These are phyloP conservation scores for Phaeoacremonium minimum DNA, from an alignment of 2,329 filamentous ascomycete species.

Conservation along the genomic window DNA sequence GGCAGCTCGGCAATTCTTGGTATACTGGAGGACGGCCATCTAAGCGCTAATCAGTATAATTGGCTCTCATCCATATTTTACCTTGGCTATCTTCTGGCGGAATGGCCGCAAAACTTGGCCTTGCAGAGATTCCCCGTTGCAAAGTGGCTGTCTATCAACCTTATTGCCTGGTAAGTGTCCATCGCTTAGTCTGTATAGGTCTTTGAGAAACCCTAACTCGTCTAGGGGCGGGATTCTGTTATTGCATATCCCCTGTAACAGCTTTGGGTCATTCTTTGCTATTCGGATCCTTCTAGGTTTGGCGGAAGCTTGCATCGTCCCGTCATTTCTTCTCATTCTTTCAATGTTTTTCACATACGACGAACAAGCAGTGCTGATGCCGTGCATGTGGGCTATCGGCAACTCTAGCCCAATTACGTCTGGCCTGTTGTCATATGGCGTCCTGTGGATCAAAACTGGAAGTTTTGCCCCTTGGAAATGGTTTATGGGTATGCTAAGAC, in stretches of 20 bases:
- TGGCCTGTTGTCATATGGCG: conserved; percentile 22
- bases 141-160: conserved; percentile 10
- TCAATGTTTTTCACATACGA: conserved; percentile 30
- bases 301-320: conserved; percentile 18
- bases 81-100: conserved; percentile 8
- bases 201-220: too few species aligned
- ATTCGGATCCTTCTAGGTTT: conserved; percentile 21
- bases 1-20: conserved; percentile 9
- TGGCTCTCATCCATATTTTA: conserved; percentile 16
- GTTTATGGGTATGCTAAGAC: conserved; percentile 35
- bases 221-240: conserved; percentile 22
- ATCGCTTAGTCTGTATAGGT: conserved; percentile 26
- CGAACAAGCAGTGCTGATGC: conserved; percentile 26
- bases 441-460: conserved; percentile 25
- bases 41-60: conserved; percentile 28
- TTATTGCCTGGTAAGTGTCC: conserved; percentile 19
- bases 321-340: conserved; percentile 15
- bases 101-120: conserved; percentile 9
- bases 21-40: conserved; percentile 8
- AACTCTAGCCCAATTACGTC: conserved; percentile 26
- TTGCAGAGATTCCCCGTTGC: conserved; percentile 6
- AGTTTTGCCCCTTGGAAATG: conserved; percentile 31
- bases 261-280: conserved; percentile 18
- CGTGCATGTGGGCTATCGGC: conserved; percentile 33
- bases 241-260: conserved; percentile 20